Base-by-base conservation (phyloP, 2,329 filamentous ascomycete genomes). In the Metarhizium rileyi region DNA sequence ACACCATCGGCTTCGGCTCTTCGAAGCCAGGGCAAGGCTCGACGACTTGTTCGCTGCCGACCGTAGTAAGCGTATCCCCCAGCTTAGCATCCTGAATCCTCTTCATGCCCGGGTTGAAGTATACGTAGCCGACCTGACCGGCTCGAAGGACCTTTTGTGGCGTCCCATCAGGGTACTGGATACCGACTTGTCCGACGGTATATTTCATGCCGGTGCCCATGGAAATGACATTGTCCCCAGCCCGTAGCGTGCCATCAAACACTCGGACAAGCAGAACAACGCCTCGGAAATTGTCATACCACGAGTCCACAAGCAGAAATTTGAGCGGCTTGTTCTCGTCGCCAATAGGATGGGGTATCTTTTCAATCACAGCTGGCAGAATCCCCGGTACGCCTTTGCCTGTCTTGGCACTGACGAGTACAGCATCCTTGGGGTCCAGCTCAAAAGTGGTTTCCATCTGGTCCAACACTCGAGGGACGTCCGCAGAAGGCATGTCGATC, bases 91-190 rank as follows among this genome's bases (percentile, higher is more conserved):
- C 93, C 64, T 95, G 86, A 51, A 90, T 95, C 57, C 80, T 83
- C 73, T 97, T 97, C 93, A 98, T 98, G 49, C 91, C 93, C 0
- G 93, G 93, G 62, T 96, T 98, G 74, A 98, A 97, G 69, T 86
- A 90, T 40, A 98, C 83, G 63, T 98, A 98, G 46, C 93, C 93
- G 2, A 98, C 89, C 68, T 98, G 93, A 1, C 93, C 93, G 0
- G 93, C 91, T 4, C 90, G 83, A 47, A 98, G 73, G 7, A 82
- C 74, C 1, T 77, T 81, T 66, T 95, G 90, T 0, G 90, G 81
- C 0, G 86, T 91, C 61, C 90, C 87, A 41, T 87, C 76, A 0
- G 93, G 93, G 61, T 97, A 89, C 78, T 96, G 93, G 56, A 98
- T 96, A 33, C 93, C 93, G 1, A 98, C 91, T 66, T 98, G 91